These are phyloP conservation scores for Zasmidium cellare DNA, from an alignment of 2,329 filamentous ascomycete genomes.

Conservation along the genomic window DNA sequence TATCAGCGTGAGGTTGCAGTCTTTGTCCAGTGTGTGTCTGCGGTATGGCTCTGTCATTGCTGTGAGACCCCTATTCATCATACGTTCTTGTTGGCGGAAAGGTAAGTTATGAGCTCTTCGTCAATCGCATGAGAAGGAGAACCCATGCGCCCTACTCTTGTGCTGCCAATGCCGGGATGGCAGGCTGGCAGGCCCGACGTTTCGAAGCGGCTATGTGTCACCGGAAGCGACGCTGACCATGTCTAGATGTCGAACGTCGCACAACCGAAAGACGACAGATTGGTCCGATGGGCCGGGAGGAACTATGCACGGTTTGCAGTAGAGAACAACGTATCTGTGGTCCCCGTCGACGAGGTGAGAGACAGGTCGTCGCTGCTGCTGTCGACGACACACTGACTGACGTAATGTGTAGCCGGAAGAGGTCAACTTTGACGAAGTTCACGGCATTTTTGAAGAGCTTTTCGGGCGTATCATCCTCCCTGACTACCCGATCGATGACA, in stretches of 20 bases:
- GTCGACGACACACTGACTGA: constrained; percentile 7
- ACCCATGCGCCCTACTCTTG: neutral
- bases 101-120: neutral
- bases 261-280: constrained; percentile 28
- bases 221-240: neutral
- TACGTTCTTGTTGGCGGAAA: neutral
- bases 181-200: neutral
- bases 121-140: neutral
- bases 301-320: constrained; percentile 29
- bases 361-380: neutral
- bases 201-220: neutral
- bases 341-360: constrained; percentile 38
- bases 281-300: constrained; percentile 20
- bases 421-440: constrained; percentile 28
- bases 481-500: constrained; percentile 19
- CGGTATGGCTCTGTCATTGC: neutral
- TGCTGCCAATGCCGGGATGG: neutral
- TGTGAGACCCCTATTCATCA: neutral
- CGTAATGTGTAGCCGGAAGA: constrained; percentile 27
- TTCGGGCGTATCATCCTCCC: constrained; percentile 26
- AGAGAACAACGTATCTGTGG: constrained; percentile 29
- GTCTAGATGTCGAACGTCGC: constrained; percentile 12
- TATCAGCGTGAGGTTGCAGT: neutral
- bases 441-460: constrained; percentile 28
- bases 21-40: neutral